phyloP scores from a whole-genome alignment of 192 early-diverging fungal genomes.

The Coemansia interrupta region DNA sequence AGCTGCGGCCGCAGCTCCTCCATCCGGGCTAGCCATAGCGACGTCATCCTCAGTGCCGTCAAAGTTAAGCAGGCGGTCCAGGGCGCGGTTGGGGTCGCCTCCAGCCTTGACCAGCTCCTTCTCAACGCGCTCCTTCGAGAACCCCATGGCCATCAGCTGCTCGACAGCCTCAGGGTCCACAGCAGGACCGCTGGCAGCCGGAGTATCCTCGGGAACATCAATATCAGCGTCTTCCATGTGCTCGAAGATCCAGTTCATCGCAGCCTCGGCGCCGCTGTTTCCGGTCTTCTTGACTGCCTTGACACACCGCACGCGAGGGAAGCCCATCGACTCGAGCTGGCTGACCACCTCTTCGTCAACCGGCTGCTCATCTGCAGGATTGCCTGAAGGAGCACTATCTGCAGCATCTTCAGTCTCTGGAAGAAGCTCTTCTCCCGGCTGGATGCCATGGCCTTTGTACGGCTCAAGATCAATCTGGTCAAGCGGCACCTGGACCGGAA shows the following conservation, averaged over 20 bases:
- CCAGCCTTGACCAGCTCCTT: conserved; percentile 81
- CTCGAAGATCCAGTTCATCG: conserved; percentile 94
- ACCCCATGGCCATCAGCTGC: conserved; percentile 90
- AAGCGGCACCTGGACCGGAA: conserved; percentile 58
- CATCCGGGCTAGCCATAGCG: conserved; percentile 16
- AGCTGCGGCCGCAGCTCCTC: neutral
- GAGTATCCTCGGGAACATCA: conserved; percentile 29
- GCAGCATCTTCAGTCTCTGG: conserved; percentile 60
- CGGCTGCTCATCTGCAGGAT: conserved; percentile 30
- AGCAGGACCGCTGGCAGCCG: conserved; percentile 6
- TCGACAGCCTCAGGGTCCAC: conserved; percentile 59
- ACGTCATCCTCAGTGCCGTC: conserved; percentile 58
- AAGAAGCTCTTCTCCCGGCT: conserved; percentile 68
- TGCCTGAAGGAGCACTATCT: neutral
- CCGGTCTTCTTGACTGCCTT: conserved; percentile 81
- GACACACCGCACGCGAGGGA: conserved; percentile 77
- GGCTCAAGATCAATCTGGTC: conserved; percentile 61
- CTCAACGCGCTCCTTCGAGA: conserved; percentile 71
- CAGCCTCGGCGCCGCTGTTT: conserved; percentile 72
- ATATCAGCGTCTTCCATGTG: conserved; percentile 95
- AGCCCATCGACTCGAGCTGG: conserved; percentile 91
- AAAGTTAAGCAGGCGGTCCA: conserved; percentile 93
- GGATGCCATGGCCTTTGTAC: conserved; percentile 65
- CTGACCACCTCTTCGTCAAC: conserved; percentile 68
- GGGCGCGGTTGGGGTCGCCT: conserved; percentile 82